Base-by-base conservation (phyloP, 306 rosid species). In the Ochetophila trinervis region DNA sequence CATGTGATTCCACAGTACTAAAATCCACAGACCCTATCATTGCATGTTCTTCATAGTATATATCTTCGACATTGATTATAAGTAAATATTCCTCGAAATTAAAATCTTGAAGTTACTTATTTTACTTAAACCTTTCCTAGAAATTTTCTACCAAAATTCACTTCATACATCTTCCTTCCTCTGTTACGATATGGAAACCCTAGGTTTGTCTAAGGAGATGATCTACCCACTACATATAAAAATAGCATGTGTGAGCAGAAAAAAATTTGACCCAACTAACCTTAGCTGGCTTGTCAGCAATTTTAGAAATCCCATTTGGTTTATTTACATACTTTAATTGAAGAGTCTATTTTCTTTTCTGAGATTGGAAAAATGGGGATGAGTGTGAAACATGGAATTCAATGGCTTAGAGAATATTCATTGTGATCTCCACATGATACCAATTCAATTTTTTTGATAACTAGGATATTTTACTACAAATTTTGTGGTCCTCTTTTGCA, bases 221-320 rank as follows among this genome's bases (percentile, higher is more conserved):
- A n/a, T 63, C 63, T 51, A n/a, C 69, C 68, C 60, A 49, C 12
- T 49, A 42, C 47, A 62, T 42, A 61, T 49, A 65, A 51, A 53
- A 12, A 10, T 37, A 21, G 34, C 50, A 50, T 67, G 48, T 60
- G 47, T 60, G 18, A 8, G 48, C 18, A 8, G 2, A 40, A 40
- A 10, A n/a, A 8, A 59, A 56, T 76, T 64, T 56, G 52, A 74
- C 75, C 30, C 66, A 74, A 40, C 35, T 67, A 30, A 37, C 18
- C 71, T 60, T 71, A 69, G 80, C 87, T 84, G 87, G 84, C 74
- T 57, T 74, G 82, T 80, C 86, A 80, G 86, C 60, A 15, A 63
- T 58, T 36, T 40, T 63, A 60, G 58, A 64, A 65, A 65, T 52
- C 51, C 48, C 54, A 63, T 66, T 67, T 62, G 52, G 54, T 45